Evolutionary conservation across 306 rosid species (phyloP), one percentile per base, ranked within the genome.

Genomic region (Citrullus colocynthis): DNA sequence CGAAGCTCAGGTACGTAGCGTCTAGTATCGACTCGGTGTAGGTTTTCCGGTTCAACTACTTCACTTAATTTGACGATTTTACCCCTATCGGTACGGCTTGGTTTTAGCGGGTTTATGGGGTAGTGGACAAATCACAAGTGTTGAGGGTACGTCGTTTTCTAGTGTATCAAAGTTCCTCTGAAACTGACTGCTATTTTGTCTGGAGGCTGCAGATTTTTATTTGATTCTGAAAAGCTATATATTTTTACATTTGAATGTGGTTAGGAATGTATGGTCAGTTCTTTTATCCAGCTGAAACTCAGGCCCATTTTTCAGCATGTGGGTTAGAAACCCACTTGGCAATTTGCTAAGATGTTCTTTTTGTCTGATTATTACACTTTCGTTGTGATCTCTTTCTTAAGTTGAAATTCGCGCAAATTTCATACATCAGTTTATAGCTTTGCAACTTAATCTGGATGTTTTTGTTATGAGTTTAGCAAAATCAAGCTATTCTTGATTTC

Each of bases 1-100:
- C 95, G 6, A 90, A 88, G 83, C 93, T 92, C 85, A 94, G 98
- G 98, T 91, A 88, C 77, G 81, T 76, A 51, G 67, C 59, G 20
- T 52, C 57, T 52, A 52, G 20, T 48, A 48, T 16, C 18, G 6
- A 21, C n/a, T 12, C 7, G 14, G 15, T 6, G 18, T 65, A 5
- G 36, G 55, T 10, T 34, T 54, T 74, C 45, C 62, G 7, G 16
- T 14, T 18, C 20, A 37, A 42, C 79, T 75, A 32, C 37, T 13
- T 48, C 14, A 71, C 6, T 48, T 5, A 77, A 11, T 77, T 76
- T 77, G 84, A 85, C 88, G 73, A 36, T 79, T 85, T 60, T 83
- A n/a, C 80, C 86, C 90, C 76, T 14, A 6, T 21, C 48, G 51
- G 36, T 71, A 16, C 45, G 58, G n/a, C 18, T 21, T 44, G 75